Evolutionary conservation across 306 rosid genomes (phyloP), one percentile per base, ranked within the genome.

Genomic region (Cucumis sativus): DNA sequence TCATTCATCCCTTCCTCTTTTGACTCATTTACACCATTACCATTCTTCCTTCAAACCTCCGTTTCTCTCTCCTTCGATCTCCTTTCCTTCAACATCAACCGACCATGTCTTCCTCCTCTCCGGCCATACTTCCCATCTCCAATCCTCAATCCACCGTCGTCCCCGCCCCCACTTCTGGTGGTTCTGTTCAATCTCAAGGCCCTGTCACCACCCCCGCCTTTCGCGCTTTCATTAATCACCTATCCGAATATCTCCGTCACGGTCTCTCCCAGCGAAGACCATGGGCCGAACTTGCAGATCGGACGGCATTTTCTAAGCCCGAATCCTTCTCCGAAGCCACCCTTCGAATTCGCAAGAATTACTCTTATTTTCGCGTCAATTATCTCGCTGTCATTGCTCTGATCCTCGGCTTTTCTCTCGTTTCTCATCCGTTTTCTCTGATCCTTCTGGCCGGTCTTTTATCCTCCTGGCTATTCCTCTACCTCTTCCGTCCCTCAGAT

Each of bases 401-500:
- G 33, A 82, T 86, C 65, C 88, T 96, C 35, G 98, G 88, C 0
- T 74, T 96, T 5, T 96, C 99, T 0, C 98, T 96, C 77, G 69
- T 96, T n/a, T 82, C 98, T 0, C 83, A 92, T 62, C 99, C 99
- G 3, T 71, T 92, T 68, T 96, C 99, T 1, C 87, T 90, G 47
- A 10, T 96, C 17, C 83, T 86, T 52, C 89, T 96, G 51, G 20
- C 86, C 4, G 96, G 91, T 6, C 89, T 96, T 60, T 82, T 92
- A 67, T 87, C 86, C 12, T 83, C 91, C 2, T 96, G 97, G 99
- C 85, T 92, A 30, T 96, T 96, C 83, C 98, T 96, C 39, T 92
- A 96, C 88, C 87, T 91, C 78, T 89, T 96, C 90, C 98, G 99
- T 12, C 97, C 99, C 7, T 55, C 99, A 5, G 99, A 96, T 70